A percentile compares a stretch with the other conserved stretches of the same genome.
Conservation (phyloP, 2,329 filamentous ascomycete genomes). For the Chlorencoelia australis region DNA sequence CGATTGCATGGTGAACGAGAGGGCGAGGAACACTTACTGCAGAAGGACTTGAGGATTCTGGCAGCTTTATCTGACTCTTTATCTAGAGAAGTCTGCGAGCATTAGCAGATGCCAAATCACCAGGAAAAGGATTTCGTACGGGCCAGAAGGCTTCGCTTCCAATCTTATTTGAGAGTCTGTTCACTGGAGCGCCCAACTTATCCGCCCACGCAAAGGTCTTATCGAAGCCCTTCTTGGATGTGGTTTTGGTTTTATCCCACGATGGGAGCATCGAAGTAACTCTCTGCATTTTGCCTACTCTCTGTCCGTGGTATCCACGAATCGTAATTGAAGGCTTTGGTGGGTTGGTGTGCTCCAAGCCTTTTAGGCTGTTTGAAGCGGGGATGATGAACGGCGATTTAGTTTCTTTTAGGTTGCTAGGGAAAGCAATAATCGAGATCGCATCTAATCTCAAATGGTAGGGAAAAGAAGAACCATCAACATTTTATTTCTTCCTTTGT, state of each 20-base stretch:
- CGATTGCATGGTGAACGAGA: conserved; percentile 2
- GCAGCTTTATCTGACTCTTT: conserved; percentile 87
- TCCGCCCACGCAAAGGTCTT: conserved; percentile 60
- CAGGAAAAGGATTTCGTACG: not conserved
- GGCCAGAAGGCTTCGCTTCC: conserved; percentile 80
- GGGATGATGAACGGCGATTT: too few species aligned
- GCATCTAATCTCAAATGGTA: too few species aligned
- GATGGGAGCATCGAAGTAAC: conserved; percentile 29
- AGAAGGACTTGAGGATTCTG: conserved; percentile 80
- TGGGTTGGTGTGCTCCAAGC: conserved; percentile 4
- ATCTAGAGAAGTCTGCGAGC: conserved; percentile 53
- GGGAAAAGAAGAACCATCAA: too few species aligned
- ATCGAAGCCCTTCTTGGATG: conserved; percentile 59
- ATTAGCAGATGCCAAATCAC: not conserved
- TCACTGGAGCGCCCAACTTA: conserved; percentile 64
- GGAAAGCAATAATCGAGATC: too few species aligned
- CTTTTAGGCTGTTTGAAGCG: conserved; percentile 6
- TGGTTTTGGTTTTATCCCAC: conserved; percentile 45
- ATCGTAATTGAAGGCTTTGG: conserved; percentile 14
- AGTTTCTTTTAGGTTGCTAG: too few species aligned
- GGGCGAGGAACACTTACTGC: conserved; percentile 47
- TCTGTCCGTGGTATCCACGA: conserved; percentile 14
- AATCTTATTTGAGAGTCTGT: conserved; percentile 70
- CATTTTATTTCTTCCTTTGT: too few species aligned
- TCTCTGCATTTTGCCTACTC: conserved; percentile 24